These are phyloP conservation scores for Neurospora sp. DNA, from an alignment of 495 filamentous ascomycete species.

Conservation along the genomic window DNA sequence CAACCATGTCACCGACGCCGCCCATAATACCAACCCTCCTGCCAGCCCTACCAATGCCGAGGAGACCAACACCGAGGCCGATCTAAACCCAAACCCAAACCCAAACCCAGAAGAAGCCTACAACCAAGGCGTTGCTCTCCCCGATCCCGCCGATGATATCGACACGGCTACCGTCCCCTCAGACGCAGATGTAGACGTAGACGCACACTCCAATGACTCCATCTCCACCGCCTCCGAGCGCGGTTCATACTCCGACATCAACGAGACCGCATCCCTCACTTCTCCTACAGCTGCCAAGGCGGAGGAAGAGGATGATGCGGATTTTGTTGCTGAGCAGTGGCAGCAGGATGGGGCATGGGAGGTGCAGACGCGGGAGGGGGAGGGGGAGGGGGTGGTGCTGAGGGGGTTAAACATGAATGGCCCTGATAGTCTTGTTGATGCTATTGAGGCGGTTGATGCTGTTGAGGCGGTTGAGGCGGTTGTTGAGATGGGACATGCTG, in stretches of 20 bases:
- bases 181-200: background rate
- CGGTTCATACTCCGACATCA: background rate
- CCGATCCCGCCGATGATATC: background rate
- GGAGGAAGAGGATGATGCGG: background rate
- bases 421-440: too few species aligned
- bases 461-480: too few species aligned
- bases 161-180: background rate
- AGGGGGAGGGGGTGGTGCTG: background rate
- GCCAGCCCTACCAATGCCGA: too few species aligned
- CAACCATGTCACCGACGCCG: background rate
- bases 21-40: background rate
- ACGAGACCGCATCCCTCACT: background rate
- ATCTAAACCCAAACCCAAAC: background rate
- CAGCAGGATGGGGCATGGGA: background rate
- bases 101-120: background rate
- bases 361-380: background rate
- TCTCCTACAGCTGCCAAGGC: background rate
- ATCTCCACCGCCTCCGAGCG: background rate
- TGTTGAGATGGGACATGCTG: too few species aligned
- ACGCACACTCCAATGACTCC: background rate
- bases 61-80: background rate
- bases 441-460: too few species aligned
- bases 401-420: too few species aligned
- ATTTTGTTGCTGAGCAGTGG: background rate
- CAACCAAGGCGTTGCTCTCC: background rate